Base-by-base conservation (phyloP, 2,329 filamentous ascomycete species). In the Cytospora piceicola region DNA sequence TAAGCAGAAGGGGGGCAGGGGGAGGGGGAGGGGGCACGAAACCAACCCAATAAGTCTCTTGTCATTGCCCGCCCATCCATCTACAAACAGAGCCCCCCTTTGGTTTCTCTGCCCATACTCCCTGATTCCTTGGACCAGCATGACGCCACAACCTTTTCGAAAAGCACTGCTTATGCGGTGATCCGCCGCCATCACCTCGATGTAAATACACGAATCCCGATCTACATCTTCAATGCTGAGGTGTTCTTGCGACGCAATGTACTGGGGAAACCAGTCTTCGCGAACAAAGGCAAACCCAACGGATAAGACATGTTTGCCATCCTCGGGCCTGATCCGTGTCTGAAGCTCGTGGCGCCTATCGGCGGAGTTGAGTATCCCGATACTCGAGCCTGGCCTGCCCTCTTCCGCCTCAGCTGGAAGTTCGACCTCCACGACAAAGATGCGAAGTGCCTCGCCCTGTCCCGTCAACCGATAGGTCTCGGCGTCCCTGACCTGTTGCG, bases 211-310 rank as follows among this genome's bases (percentile, higher is more conserved):
- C 24, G 57, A 49, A 11, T 58, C 15, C 39, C 20, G 14, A 14
- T 49, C 56, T 22, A 39, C 56, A 58, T 49, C 36, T n/a, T 58
- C 57, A 14, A 46, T 2, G 15, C 20, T 5, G 5, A 58, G 36
- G 39, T 58, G 57, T 46, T 58, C 57, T 15, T 51, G 57, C 39
- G 57, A 46, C 20, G 39, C 11, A n/a, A 58, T n/a, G 9, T 58
- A 58, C 57, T 17, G 0, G 22, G 57, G 57, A 2, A 58, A 27
- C 11, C 39, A 30, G 57, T 58, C 27, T 22, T 58, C 36, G 39
- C 57, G 57, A 20, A 58, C 57, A 58, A 58, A 58, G 4, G 57
- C 57, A 58, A 58, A 58, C 8, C 57, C 36, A 27, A 58, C 57
- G 12, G 57, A 11, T 29, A 58, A n/a, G 20, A 46, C 32, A 29